Evolutionary conservation across 2,329 filamentous ascomycete species (phyloP), one percentile per base, ranked within the genome.

Genomic region (Didymella glomerata): DNA sequence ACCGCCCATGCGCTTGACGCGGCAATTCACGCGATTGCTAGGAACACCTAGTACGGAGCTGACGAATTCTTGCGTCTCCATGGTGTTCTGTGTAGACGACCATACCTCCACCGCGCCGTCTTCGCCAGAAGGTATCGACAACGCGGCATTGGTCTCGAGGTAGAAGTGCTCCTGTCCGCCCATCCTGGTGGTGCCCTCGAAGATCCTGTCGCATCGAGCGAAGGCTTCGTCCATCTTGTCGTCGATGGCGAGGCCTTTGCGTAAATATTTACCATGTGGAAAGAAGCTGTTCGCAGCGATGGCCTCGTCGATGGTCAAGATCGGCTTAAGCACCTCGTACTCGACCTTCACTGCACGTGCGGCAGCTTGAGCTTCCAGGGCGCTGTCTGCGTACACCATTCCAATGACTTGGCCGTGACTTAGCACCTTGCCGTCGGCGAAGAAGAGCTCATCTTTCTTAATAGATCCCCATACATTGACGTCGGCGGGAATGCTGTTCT

Each of bases 81-180:
- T 78, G 4, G 71, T 76, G 48, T 78, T 77, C 41, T 78, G 76
- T 0, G 76, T 78, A 2, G 76, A 78, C 3, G 76, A 77, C 76
- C 76, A 97, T 9, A 99, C 86, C 71, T 98, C 94, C 84, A 98
- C 93, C 71, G 94, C 92, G 0, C 93, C 93, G 76, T 97, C 92
- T 76, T 97, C 94, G 0, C 86, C 87, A 70, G 96, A 96, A 0
- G 94, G 94, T 49, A 97, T 88, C 0, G 87, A 92, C 2, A 97
- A 78, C 44, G 89, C 90, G 1, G 92, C 93, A 63, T 97, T 90
- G 0, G 94, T 97, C 77, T 98, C 94, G 1, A 98, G 84, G 68
- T 98, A 98, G 74, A 98, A 98, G 73, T 98, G 94, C 75, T 98
- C 94, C 73, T 99, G 95, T 0, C 94, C 95, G 49, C 94, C 94